Percentiles rank a stretch among this genome's conserved stretches.
These are phyloP conservation scores for Penstemon eatonii DNA, from an alignment of 257 asterid species.

Conservation along the genomic window DNA sequence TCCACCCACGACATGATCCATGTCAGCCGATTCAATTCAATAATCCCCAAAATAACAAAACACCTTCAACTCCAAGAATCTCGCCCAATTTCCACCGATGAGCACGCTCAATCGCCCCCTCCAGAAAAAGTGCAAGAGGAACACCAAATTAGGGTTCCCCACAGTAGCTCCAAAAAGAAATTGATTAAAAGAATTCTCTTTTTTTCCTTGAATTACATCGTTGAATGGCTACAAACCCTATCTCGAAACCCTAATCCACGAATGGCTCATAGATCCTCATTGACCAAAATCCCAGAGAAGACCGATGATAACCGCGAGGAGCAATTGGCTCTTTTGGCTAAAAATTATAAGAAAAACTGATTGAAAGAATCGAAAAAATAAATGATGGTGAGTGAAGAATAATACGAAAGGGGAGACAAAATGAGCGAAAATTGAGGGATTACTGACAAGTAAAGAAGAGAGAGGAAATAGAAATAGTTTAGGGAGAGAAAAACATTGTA, in stretches of 20 bases:
- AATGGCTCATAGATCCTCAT: slow-evolving; percentile 20
- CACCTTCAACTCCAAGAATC: slow-evolving; percentile 11
- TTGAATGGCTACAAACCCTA: slow-evolving; percentile 37
- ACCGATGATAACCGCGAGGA: slow-evolving; percentile 33
- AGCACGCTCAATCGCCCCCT: slow-evolving; percentile 17
- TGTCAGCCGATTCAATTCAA: slow-evolving; percentile 34
- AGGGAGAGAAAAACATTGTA: slow-evolving; percentile 13
- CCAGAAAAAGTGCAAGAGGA: slow-evolving; percentile 8
- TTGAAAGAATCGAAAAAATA: slow-evolving; percentile 25
- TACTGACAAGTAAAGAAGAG: not conserved
- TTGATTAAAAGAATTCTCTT: slow-evolving; percentile 27
- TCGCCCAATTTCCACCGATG: slow-evolving; percentile 21
- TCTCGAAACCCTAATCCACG: slow-evolving; percentile 52
- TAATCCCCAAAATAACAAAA: slow-evolving; percentile 18
- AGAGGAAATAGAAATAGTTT: slow-evolving; percentile 27
- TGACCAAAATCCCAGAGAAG: slow-evolving; percentile 34
- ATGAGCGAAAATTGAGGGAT: slow-evolving; percentile 58
- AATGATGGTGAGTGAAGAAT: slow-evolving; percentile 6
- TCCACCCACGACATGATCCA: slow-evolving; percentile 88
- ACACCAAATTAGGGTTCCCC: slow-evolving; percentile 17
- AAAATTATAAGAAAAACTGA: slow-evolving; percentile 5
- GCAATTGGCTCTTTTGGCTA: slow-evolving; percentile 11
- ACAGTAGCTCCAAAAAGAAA: slow-evolving; percentile 22
- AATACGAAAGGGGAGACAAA: slow-evolving; percentile 42
- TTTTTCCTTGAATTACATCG: slow-evolving; percentile 46